These are phyloP conservation scores for Rhododendron ovatum DNA, from an alignment of 148 eudicot species.

Conservation along the genomic window DNA sequence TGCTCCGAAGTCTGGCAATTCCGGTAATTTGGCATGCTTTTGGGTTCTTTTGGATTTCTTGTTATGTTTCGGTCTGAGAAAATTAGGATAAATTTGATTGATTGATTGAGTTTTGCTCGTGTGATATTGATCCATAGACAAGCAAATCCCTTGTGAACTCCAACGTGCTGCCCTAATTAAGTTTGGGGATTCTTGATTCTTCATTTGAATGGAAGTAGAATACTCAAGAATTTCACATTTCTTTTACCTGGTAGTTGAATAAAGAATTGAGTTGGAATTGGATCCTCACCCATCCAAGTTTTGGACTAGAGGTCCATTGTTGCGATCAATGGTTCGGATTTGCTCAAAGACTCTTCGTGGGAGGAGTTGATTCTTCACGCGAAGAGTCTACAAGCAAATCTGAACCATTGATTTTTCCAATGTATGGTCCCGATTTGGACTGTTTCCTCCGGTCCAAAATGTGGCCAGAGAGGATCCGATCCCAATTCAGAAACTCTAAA, in stretches of 20 bases:
- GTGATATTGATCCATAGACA: not conserved
- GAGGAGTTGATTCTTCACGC: not conserved
- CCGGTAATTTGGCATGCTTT: slow-evolving; percentile 19
- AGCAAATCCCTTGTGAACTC: not conserved
- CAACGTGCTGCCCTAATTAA: not conserved
- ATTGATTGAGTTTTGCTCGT: not conserved
- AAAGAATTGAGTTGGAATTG: not conserved
- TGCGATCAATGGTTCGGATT: not conserved
- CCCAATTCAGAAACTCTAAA: not conserved
- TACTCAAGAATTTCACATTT: not conserved
- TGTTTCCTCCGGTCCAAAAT: not conserved
- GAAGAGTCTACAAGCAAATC: not conserved
- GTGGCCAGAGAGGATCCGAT: not conserved
- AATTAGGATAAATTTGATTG: not conserved
- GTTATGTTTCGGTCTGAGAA: not conserved
- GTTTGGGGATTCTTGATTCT: not conserved
- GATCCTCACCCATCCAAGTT: not conserved
- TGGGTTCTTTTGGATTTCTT: not conserved
- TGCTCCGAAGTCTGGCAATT: slow-evolving; percentile 17
- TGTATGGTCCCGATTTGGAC: not conserved
- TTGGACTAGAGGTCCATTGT: not conserved
- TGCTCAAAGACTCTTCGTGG: not conserved
- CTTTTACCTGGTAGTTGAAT: not conserved
- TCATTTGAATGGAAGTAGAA: not conserved
- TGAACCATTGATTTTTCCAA: not conserved